Percentiles rank a stretch among this genome's conserved stretches.
Conservation (phyloP, 352 stramenopile genomes). For the Pythium volutum region DNA sequence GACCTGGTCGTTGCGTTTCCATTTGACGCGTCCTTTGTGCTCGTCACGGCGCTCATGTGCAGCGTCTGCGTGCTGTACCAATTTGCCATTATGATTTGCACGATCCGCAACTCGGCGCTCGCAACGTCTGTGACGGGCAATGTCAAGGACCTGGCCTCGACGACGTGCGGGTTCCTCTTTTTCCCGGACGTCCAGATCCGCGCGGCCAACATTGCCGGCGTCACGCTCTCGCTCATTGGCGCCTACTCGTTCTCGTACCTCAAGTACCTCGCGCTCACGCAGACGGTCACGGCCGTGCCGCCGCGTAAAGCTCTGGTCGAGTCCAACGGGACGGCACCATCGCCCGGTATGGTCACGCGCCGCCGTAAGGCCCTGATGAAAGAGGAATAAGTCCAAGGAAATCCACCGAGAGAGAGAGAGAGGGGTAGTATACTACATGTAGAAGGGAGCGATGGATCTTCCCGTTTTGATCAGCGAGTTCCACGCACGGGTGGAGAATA, state of each 20-base stretch:
- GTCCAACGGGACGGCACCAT: not conserved
- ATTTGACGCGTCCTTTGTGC: slow-evolving; percentile 33
- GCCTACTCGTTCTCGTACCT: slow-evolving; percentile 76
- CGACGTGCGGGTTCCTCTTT: slow-evolving; percentile 50
- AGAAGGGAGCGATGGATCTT: not conserved
- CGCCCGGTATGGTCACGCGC: not conserved
- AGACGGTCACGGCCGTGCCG: slow-evolving; percentile 5
- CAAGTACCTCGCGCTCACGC: slow-evolving; percentile 48
- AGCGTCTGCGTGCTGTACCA: slow-evolving; percentile 70
- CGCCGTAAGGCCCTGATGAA: not conserved
- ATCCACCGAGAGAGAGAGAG: not conserved
- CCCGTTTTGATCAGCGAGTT: not conserved
- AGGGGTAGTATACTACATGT: not conserved
- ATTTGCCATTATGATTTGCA: slow-evolving; percentile 71
- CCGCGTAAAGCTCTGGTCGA: not conserved
- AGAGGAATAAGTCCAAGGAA: not conserved
- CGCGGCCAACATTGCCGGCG: slow-evolving; percentile 44
- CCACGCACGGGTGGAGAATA: too few relatives aligned
- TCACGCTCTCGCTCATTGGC: slow-evolving; percentile 62
- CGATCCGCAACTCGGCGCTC: slow-evolving; percentile 60
- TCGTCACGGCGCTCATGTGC: slow-evolving; percentile 47
- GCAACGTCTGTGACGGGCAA: slow-evolving; percentile 77
- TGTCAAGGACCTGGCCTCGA: slow-evolving; percentile 70
- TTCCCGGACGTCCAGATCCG: slow-evolving; percentile 53
- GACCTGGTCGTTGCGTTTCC: slow-evolving; percentile 40